These are phyloP conservation scores for Fomitopsis schrenkii DNA, from an alignment of 1,284 basidiomycete species.

Conservation along the genomic window DNA sequence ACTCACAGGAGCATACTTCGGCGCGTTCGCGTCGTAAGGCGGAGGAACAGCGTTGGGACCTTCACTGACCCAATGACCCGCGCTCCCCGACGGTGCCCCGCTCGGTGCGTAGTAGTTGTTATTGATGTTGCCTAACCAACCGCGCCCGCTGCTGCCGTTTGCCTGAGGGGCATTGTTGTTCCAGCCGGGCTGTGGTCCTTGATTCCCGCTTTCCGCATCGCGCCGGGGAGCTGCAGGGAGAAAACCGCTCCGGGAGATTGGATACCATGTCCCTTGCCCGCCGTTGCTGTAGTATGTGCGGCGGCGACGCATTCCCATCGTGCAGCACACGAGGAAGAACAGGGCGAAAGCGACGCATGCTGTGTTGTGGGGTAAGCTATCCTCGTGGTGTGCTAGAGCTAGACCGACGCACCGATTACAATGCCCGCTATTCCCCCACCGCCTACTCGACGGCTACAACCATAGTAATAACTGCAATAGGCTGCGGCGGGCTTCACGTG, in stretches of 20 bases:
- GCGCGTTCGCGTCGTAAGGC: conserved; percentile 7
- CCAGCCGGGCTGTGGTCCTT: conserved; percentile 7
- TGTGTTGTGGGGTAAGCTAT: not conserved
- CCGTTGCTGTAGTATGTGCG: not conserved
- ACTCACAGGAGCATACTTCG: conserved; percentile 11
- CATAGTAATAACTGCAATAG: conserved; percentile 2
- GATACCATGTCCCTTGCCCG: not conserved
- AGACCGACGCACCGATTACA: conserved; percentile 11
- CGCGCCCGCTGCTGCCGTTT: not conserved
- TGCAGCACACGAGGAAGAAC: conserved; percentile 8
- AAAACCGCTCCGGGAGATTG: not conserved
- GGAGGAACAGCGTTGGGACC: conserved; percentile 5
- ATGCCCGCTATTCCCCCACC: conserved; percentile 16
- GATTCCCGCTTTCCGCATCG: conserved; percentile 11
- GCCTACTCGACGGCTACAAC: not conserved
- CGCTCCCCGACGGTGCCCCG: not conserved
- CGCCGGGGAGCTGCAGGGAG: not conserved
- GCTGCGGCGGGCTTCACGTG: conserved; percentile 9
- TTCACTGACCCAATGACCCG: not conserved
- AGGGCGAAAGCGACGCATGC: conserved; percentile 4
- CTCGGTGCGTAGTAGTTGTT: not conserved
- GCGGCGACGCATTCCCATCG: conserved; percentile 8
- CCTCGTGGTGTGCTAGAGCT: not conserved
- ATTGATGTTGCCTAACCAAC: conserved; percentile 1
- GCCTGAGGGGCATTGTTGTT: conserved; percentile 5